phyloP scores from a whole-genome alignment of 768 basidiomycete genomes.

The Lactarius vividus region DNA sequence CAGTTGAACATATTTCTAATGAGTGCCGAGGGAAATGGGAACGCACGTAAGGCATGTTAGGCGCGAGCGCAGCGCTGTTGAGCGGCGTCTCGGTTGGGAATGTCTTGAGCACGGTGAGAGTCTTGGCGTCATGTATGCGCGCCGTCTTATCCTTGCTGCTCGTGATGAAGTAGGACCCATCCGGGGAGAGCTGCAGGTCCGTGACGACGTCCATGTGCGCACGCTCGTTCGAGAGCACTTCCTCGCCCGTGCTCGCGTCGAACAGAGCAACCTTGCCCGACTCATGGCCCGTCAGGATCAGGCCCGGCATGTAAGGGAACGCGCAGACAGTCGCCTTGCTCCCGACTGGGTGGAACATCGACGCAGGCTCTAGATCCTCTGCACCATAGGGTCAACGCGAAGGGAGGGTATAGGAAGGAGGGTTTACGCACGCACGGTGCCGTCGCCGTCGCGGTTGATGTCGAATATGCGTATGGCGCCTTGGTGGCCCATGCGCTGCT shows the following conservation, averaged over 20 bases:
- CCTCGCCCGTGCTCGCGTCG: slow-evolving; percentile 84
- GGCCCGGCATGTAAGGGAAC: slow-evolving; percentile 72
- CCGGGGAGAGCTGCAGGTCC: slow-evolving; percentile 87
- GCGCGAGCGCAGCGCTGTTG: slow-evolving; percentile 88
- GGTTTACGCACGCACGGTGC: slow-evolving; percentile 66
- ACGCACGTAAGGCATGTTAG: slow-evolving; percentile 78
- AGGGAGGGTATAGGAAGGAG: neutral
- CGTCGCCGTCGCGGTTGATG: slow-evolving; percentile 81
- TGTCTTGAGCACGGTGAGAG: slow-evolving; percentile 87
- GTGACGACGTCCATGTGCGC: slow-evolving; percentile 87
- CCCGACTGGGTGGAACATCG: slow-evolving; percentile 84
- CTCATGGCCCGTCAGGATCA: slow-evolving; percentile 94
- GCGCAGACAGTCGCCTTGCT: slow-evolving; percentile 97
- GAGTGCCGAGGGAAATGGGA: neutral
- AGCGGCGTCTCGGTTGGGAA: slow-evolving; percentile 91
- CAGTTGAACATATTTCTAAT: neutral
- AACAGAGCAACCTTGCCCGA: slow-evolving; percentile 93
- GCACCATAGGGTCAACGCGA: slow-evolving; percentile 1
- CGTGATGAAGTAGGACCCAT: slow-evolving; percentile 93
- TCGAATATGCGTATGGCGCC: slow-evolving; percentile 89
- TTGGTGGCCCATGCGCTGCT: slow-evolving; percentile 93
- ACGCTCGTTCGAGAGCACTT: slow-evolving; percentile 77
- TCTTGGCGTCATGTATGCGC: slow-evolving; percentile 89
- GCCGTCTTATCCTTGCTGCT: slow-evolving; percentile 97
- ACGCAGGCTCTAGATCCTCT: slow-evolving; percentile 75